These are phyloP conservation scores for Botrytis fragariae DNA, from an alignment of 2,329 filamentous ascomycete genomes.

Conservation along the genomic window DNA sequence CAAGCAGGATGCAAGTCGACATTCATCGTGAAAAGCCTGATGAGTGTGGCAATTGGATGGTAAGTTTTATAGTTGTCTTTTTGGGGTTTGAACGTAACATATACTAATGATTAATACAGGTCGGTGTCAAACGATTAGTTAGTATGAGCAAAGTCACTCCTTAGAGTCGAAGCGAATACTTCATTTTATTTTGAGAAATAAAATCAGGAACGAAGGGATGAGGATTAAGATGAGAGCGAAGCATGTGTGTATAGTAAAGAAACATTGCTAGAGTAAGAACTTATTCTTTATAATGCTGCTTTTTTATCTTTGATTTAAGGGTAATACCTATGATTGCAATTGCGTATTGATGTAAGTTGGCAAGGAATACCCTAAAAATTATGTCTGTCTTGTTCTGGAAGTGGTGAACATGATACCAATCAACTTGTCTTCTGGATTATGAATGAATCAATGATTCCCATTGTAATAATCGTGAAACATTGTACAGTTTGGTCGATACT, in stretches of 20 bases:
- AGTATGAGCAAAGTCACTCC: slow-evolving; percentile 77
- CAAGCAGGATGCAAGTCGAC: slow-evolving; percentile 67
- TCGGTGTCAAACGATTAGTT: slow-evolving; percentile 73
- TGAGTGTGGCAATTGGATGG: slow-evolving; percentile 86
- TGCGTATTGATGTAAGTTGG: not conserved
- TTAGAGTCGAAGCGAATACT: slow-evolving; percentile 20
- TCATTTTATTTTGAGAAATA: not conserved
- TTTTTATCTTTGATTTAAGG: not conserved
- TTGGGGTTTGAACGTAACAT: not conserved
- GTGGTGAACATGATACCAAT: not conserved
- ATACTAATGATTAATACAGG: slow-evolving; percentile 52
- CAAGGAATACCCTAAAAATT: not conserved
- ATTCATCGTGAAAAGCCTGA: slow-evolving; percentile 75
- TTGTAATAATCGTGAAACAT: not conserved
- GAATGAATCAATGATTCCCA: not conserved
- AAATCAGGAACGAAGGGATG: not conserved
- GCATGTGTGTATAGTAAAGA: slow-evolving; percentile 20
- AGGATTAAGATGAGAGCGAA: slow-evolving; percentile 13
- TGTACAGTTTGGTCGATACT: not conserved
- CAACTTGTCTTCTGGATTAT: not conserved
- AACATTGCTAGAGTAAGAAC: slow-evolving; percentile 14
- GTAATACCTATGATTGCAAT: not conserved
- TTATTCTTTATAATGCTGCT: not conserved
- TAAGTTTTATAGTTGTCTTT: slow-evolving; percentile 46
- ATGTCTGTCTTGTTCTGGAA: not conserved